Evolutionary conservation across 306 rosid genomes (phyloP), one percentile per base, ranked within the genome.

Genomic region (Amphicarpaea edgeworthii): DNA sequence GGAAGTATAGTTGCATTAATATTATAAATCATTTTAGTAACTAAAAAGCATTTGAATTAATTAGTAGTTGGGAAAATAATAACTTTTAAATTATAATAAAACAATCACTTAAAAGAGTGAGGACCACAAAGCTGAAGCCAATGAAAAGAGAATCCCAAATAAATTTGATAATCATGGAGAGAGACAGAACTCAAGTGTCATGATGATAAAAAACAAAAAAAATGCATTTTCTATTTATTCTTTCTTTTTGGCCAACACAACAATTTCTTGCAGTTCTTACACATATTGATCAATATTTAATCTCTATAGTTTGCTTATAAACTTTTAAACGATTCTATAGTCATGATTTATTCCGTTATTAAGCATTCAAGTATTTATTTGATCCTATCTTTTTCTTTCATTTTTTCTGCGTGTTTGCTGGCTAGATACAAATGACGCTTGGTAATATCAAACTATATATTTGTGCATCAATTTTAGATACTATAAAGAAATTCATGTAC

Each of bases 101-200:
- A 72, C 53, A 34, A 17, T 12, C 23, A 47, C 24, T 20, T n/a
- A 34, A 60, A 17, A 14, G 72, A 3, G 32, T 21, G 6, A 71
- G 78, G 73, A 62, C 73, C 74, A 72, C 68, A 15, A 53, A 72
- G 47, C 65, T 23, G 41, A 62, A 17, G 57, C 68, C 61, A 21
- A 68, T 41, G 49, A 28, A 70, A 63, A 79, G 24, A 21, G 75
- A 53, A 57, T 20, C 64, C 42, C 66, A 67, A 30, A 80, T 28
- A 28, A 4, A 73, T 72, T 26, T 51, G 72, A 40, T 62, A 24
- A 72, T 53, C 62, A 53, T 42, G 73, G 46, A 28, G 60, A 53
- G 61, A 65, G 75, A 80, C 34, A 55, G 60, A 16, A 16, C 49
- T 2, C 46, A 51, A 54, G 57, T 54, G 70, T 17, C 70, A 72